These are phyloP conservation scores for Teunomyces tritomae DNA, from an alignment of 805 yeast species.

Conservation along the genomic window DNA sequence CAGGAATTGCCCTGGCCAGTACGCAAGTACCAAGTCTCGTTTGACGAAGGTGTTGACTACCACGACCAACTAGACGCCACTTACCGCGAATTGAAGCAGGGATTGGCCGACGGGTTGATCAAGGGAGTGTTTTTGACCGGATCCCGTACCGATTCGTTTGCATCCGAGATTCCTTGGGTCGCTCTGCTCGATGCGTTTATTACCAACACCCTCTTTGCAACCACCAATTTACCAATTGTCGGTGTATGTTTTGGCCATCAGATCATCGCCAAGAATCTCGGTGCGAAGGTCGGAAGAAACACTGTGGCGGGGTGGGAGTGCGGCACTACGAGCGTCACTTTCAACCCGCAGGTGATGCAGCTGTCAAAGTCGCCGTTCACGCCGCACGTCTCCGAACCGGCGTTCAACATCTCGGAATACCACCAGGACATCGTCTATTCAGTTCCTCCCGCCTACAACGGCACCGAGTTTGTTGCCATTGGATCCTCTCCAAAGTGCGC, in stretches of 20 bases:
- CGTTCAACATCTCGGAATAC: constrained; percentile 40
- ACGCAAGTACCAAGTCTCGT: neutral
- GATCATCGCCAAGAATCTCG: constrained; percentile 63
- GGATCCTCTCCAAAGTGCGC: constrained; percentile 56
- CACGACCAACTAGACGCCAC: constrained; percentile 10
- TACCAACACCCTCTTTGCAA: constrained; percentile 11
- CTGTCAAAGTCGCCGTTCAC: constrained; percentile 11
- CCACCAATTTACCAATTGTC: constrained; percentile 44
- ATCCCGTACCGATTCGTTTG: constrained; percentile 48
- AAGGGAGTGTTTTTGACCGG: constrained; percentile 53
- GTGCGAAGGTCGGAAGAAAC: constrained; percentile 56
- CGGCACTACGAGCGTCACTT: constrained; percentile 51
- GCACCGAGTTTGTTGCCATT: constrained; percentile 29
- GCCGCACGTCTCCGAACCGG: constrained; percentile 30
- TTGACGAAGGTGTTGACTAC: constrained; percentile 9
- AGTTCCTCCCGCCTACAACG: constrained; percentile 30
- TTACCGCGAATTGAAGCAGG: constrained; percentile 18
- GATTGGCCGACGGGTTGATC: constrained; percentile 24
- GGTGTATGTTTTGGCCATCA: constrained; percentile 93
- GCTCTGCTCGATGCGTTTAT: constrained; percentile 35
- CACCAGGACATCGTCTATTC: constrained; percentile 41
- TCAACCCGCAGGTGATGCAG: constrained; percentile 40
- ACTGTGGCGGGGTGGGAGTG: constrained; percentile 65
- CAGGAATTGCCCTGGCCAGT: constrained; percentile 1
- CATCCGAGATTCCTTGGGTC: constrained; percentile 41